These are phyloP conservation scores for Hygrophorus russula DNA, from an alignment of 768 basidiomycete species.

Conservation along the genomic window DNA sequence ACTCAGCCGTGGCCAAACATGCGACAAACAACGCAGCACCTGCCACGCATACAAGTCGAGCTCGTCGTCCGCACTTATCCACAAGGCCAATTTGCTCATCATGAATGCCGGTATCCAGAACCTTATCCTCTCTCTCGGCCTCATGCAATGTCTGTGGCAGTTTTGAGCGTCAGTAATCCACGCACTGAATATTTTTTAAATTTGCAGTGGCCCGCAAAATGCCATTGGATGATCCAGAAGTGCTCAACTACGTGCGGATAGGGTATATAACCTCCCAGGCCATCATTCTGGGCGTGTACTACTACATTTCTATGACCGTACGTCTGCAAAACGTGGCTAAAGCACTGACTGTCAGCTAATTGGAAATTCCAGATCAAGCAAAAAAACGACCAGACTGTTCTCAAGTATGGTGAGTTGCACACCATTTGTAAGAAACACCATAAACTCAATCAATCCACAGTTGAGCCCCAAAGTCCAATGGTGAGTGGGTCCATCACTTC, in stretches of 20 bases:
- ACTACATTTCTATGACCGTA: slow-evolving; percentile 67
- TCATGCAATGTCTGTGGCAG: slow-evolving; percentile 54
- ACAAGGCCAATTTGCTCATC: slow-evolving; percentile 13
- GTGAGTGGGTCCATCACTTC: slow-evolving; percentile 27
- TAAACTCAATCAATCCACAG: slow-evolving; percentile 21
- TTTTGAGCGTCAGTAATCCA: not conserved
- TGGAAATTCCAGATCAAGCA: slow-evolving; percentile 57
- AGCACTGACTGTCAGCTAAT: not conserved
- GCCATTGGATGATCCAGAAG: slow-evolving; percentile 79
- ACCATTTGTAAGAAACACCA: not conserved
- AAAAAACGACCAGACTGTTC: slow-evolving; percentile 91
- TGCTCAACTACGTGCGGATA: slow-evolving; percentile 73
- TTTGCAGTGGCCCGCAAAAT: slow-evolving; percentile 76
- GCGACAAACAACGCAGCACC: too few relatives aligned
- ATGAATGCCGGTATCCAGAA: slow-evolving; percentile 76
- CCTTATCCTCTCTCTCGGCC: slow-evolving; percentile 82
- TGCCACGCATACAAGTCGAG: too few relatives aligned
- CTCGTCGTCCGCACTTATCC: not conserved
- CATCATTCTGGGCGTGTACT: slow-evolving; percentile 65
- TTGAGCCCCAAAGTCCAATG: slow-evolving; percentile 69
- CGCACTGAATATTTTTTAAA: slow-evolving; percentile 2
- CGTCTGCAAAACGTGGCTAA: slow-evolving; percentile 12
- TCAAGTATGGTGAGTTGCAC: slow-evolving; percentile 70
- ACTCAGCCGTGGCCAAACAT: too few relatives aligned
- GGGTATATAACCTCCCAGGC: slow-evolving; percentile 73